These are phyloP conservation scores for Linanthus parryae DNA, from an alignment of 148 eudicot genomes.

Conservation along the genomic window DNA sequence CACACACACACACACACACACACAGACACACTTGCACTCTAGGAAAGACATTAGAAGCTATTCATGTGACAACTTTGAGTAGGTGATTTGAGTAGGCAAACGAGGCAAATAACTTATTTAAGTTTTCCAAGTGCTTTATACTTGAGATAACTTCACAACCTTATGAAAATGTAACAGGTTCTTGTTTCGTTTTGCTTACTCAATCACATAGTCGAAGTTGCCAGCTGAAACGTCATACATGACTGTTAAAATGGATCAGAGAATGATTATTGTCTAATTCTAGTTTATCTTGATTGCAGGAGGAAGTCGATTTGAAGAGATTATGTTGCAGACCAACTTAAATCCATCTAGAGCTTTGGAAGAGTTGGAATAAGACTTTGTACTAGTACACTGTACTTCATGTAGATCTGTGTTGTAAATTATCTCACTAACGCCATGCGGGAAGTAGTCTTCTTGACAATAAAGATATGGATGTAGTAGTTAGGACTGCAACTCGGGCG, in stretches of 20 bases:
- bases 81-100: not conserved
- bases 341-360: too few species aligned
- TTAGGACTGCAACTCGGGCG: too few species aligned
- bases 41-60: not conserved
- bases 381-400: too few species aligned
- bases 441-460: too few species aligned
- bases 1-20: too few species aligned
- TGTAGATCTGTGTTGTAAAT: too few species aligned
- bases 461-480: too few species aligned
- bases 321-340: slow-evolving; percentile 61
- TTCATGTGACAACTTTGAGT: not conserved
- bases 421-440: too few species aligned
- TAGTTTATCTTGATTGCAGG: slow-evolving; percentile 40
- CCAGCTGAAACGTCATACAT: not conserved
- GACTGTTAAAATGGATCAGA: not conserved
- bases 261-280: not conserved
- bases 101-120: not conserved
- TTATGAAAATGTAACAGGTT: not conserved
- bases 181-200: not conserved
- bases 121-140: not conserved
- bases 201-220: not conserved
- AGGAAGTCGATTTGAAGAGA: slow-evolving; percentile 37
- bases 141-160: not conserved
- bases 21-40: not conserved
- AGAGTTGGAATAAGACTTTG: too few species aligned